Percentiles rank a stretch among this genome's conserved stretches.
Evolutionary conservation across 129 eudicot species (phyloP).

Genomic region (Flaveria trinervia): DNA sequence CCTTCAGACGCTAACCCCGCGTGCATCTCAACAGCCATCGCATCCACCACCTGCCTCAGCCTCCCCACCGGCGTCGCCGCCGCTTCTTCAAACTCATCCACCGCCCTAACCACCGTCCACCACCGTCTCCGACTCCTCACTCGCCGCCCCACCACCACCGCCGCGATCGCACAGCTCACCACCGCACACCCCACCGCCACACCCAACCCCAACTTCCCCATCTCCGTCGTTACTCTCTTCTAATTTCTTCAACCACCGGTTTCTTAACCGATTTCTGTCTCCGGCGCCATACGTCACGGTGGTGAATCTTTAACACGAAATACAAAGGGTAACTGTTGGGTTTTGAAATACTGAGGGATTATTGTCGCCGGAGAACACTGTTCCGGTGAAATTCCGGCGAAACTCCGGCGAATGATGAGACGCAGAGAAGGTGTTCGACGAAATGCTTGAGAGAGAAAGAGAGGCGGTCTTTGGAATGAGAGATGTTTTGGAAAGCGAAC

Average conservation of each 20-base stretch:
- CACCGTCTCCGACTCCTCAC: conserved; percentile 68
- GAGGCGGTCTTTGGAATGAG: conserved; percentile 39
- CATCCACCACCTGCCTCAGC: conserved; percentile 87
- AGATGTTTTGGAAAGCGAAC: conserved; percentile 63
- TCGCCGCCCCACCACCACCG: conserved; percentile 73
- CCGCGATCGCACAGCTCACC: conserved; percentile 74
- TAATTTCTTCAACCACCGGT: conserved; percentile 7
- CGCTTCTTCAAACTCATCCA: conserved; percentile 66
- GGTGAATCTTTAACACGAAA: background rate
- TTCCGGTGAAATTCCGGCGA: conserved; percentile 31
- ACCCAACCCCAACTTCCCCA: conserved; percentile 71
- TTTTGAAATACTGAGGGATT: background rate
- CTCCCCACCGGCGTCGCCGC: conserved; percentile 62
- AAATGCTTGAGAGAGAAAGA: conserved; percentile 38
- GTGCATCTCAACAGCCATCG: conserved; percentile 99
- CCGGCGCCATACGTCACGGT: conserved; percentile 28
- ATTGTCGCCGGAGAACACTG: conserved; percentile 8
- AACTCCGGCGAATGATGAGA: conserved; percentile 32
- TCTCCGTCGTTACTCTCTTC: conserved; percentile 5
- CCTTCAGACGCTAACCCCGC: conserved; percentile 97
- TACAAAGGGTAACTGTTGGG: background rate
- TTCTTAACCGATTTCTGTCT: conserved; percentile 25
- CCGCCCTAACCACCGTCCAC: conserved; percentile 64
- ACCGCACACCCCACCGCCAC: conserved; percentile 72
- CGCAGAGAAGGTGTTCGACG: conserved; percentile 43